Evolutionary conservation across 2,329 filamentous ascomycete genomes (phyloP).

Genomic region (Alternaria consortialis): DNA sequence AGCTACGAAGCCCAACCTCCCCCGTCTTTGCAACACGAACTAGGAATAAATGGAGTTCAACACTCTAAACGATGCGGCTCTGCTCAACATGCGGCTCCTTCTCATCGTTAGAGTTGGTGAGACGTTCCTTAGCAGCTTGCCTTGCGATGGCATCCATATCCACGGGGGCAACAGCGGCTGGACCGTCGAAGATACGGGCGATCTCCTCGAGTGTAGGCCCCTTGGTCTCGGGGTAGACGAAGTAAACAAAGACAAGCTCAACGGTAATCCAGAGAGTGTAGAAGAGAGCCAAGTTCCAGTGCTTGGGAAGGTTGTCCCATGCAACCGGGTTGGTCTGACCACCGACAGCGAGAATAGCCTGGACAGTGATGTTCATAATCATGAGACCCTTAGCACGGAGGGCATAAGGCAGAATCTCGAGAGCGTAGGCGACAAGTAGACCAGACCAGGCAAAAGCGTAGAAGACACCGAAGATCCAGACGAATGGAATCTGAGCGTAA

Average conservation of each 20-base stretch:
- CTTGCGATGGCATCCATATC: conserved; percentile 35
- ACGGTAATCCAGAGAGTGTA: conserved; percentile 69
- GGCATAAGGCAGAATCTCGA: conserved; percentile 60
- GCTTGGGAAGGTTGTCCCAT: conserved; percentile 65
- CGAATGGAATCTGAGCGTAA: conserved; percentile 59
- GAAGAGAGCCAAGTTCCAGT: conserved; percentile 71
- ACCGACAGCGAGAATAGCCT: conserved; percentile 68
- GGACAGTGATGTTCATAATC: conserved; percentile 71
- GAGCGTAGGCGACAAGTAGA: conserved; percentile 63
- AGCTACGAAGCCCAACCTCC: background rate
- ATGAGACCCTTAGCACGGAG: conserved; percentile 60
- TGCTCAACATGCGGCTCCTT: conserved; percentile 25
- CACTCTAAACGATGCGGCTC: background rate
- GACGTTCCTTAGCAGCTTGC: conserved; percentile 26
- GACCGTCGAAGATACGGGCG: conserved; percentile 73
- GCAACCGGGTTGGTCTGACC: conserved; percentile 70
- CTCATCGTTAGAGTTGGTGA: conserved; percentile 22
- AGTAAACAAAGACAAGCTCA: conserved; percentile 67
- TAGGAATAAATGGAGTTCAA: background rate
- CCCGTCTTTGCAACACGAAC: background rate
- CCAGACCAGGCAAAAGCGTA: conserved; percentile 68
- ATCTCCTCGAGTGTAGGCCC: conserved; percentile 75
- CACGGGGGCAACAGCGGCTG: conserved; percentile 55
- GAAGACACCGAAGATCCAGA: conserved; percentile 61
- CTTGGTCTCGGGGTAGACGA: conserved; percentile 63